phyloP scores from a whole-genome alignment of 139 green algal species.

The Pleodorina starrii region DNA sequence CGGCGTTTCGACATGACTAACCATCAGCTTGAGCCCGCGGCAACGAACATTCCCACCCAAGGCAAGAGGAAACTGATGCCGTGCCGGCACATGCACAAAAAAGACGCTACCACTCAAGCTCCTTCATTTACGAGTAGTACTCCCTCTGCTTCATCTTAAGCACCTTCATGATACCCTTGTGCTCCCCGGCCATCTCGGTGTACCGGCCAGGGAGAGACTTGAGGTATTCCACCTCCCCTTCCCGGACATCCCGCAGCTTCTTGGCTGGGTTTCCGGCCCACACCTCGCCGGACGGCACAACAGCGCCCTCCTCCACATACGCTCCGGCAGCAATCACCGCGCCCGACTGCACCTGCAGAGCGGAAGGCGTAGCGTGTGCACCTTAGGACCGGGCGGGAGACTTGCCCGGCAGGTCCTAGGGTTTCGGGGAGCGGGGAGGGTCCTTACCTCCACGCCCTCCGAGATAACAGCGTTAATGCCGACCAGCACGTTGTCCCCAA shows the following conservation, averaged over 20 bases:
- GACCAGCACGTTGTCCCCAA: constrained; percentile 92
- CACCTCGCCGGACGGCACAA: constrained; percentile 83
- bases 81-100: no score
- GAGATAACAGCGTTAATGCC: constrained; percentile 95
- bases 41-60: no score
- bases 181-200: constrained; percentile 65
- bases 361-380: neutral
- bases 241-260: constrained; percentile 89
- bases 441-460: constrained; percentile 71
- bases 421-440: no score
- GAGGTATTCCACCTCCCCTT: constrained; percentile 88
- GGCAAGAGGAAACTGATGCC: no score
- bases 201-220: constrained; percentile 64
- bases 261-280: constrained; percentile 89
- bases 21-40: no score
- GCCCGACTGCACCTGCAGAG: constrained; percentile 71
- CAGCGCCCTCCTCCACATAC: constrained; percentile 82
- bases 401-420: no score
- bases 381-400: no score
- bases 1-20: no score
- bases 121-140: constrained; percentile 20
- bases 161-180: constrained; percentile 64
- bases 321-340: constrained; percentile 93
- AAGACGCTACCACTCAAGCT: no score
- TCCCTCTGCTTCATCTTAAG: constrained; percentile 46